A percentile compares a stretch with the other conserved stretches of the same genome.
These are phyloP conservation scores for Annulohypoxylon maeteangense DNA, from an alignment of 495 filamentous ascomycete genomes.

Conservation along the genomic window DNA sequence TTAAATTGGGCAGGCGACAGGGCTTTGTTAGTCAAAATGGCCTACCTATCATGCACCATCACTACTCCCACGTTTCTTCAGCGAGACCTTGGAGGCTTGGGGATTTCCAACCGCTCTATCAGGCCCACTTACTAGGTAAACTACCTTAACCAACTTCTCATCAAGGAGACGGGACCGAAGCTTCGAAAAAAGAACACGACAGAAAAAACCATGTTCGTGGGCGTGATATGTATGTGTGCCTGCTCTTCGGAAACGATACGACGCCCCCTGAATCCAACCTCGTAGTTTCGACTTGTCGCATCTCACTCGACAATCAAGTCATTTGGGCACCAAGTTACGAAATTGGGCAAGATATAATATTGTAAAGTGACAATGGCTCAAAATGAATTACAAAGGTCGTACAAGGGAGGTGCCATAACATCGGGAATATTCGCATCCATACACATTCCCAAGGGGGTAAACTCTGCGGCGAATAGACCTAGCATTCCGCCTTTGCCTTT, in stretches of 20 bases:
- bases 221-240: not conserved
- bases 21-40: conserved; percentile 14
- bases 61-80: conserved; percentile 40
- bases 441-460: conserved; percentile 15
- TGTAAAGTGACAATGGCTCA: not conserved
- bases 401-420: conserved; percentile 29
- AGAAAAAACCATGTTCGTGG: conserved; percentile 11
- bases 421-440: conserved; percentile 21
- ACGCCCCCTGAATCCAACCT: conserved; percentile 28
- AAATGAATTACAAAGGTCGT: conserved; percentile 1
- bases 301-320: conserved; percentile 13
- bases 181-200: conserved; percentile 25
- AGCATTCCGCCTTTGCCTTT: not conserved
- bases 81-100: conserved; percentile 15
- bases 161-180: conserved; percentile 36
- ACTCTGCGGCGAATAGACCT: conserved; percentile 8
- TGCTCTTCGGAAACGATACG: conserved; percentile 19
- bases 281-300: conserved; percentile 29
- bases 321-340: conserved; percentile 38
- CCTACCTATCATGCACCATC: conserved; percentile 36
- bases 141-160: conserved; percentile 32
- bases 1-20: conserved; percentile 39
- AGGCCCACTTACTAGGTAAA: conserved; percentile 26
- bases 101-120: conserved; percentile 28
- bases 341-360: conserved; percentile 29